Conservation (phyloP, 495 filamentous ascomycete genomes). For the Lasiosphaeriaceae sp. region DNA sequence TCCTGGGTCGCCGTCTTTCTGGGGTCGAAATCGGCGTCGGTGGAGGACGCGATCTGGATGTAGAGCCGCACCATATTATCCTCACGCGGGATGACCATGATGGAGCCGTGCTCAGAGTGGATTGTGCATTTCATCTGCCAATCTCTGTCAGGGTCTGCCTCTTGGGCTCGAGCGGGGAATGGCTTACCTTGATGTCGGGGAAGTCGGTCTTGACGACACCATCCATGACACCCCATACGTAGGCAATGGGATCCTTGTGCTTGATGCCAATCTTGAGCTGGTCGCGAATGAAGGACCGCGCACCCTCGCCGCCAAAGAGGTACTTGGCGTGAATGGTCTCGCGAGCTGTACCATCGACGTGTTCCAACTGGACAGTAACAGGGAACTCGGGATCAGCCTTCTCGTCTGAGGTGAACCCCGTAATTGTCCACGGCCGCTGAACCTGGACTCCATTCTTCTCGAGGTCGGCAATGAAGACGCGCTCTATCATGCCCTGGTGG, state of each 20-base stretch:
- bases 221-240: slow-evolving; percentile 76
- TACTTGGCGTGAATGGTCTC: slow-evolving; percentile 55
- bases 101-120: slow-evolving; percentile 63
- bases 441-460: slow-evolving; percentile 53
- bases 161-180: not conserved
- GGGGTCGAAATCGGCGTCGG: slow-evolving; percentile 57
- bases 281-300: slow-evolving; percentile 55
- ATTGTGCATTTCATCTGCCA: slow-evolving; percentile 85
- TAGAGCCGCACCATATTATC: slow-evolving; percentile 71
- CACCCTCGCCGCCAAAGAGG: slow-evolving; percentile 58
- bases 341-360: slow-evolving; percentile 64
- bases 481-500: slow-evolving; percentile 73
- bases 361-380: slow-evolving; percentile 65
- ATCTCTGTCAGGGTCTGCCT: slow-evolving; percentile 8
- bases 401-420: slow-evolving; percentile 59
- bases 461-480: slow-evolving; percentile 66
- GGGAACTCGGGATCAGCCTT: slow-evolving; percentile 56
- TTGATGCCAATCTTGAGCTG: slow-evolving; percentile 59
- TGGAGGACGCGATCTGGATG: slow-evolving; percentile 68
- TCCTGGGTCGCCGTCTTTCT: slow-evolving; percentile 60
- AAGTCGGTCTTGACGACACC: slow-evolving; percentile 73
- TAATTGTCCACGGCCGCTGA: slow-evolving; percentile 57
- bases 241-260: slow-evolving; percentile 59
- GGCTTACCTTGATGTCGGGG: slow-evolving; percentile 61
- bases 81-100: slow-evolving; percentile 74